These are phyloP conservation scores for Calonectria crousiana DNA, from an alignment of 2,329 filamentous ascomycete species.

Conservation along the genomic window DNA sequence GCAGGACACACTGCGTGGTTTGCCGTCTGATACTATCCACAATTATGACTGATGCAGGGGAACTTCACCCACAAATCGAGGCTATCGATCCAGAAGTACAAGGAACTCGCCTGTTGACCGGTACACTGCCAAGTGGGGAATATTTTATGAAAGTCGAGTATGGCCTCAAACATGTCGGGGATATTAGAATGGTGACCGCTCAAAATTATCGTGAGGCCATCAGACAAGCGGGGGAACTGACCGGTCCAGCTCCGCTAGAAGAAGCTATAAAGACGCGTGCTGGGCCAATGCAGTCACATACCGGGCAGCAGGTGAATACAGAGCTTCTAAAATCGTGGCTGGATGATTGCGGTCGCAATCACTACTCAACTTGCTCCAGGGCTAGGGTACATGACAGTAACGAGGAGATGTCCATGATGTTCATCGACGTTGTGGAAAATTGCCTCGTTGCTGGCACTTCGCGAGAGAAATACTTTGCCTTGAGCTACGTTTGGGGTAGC, in stretches of 20 bases:
- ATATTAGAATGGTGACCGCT: neutral
- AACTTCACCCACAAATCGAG: neutral
- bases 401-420: neutral
- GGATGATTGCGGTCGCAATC: neutral
- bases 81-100: neutral
- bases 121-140: neutral
- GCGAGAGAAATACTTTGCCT: neutral
- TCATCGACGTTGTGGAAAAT: neutral
- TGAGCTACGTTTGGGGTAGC: neutral
- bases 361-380: neutral
- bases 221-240: neutral
- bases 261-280: neutral
- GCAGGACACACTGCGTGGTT: neutral
- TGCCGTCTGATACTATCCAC: neutral
- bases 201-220: neutral
- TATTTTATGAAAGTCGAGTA: neutral
- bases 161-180: neutral
- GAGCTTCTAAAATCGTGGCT: neutral
- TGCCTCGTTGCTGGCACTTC: neutral
- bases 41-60: neutral
- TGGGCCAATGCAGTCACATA: neutral
- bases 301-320: neutral
- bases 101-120: neutral
- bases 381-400: neutral
- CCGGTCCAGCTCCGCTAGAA: neutral